Percentiles rank a stretch among this genome's conserved stretches.
Conservation (phyloP, 164 flowering plant species). For the Vitis rupestris region DNA sequence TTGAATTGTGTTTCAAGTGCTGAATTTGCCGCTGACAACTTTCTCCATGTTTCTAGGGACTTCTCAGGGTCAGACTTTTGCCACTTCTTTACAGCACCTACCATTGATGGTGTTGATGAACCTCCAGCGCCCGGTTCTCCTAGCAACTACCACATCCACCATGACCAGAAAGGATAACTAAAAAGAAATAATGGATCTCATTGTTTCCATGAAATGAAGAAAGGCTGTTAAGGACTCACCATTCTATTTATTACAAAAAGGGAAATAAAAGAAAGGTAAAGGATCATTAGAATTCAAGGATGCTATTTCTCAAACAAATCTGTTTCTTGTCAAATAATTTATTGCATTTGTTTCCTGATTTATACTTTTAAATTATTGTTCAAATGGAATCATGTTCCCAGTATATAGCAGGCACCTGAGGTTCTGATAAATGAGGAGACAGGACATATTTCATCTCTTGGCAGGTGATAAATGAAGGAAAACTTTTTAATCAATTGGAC, state of each 20-base stretch:
- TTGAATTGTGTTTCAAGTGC: slow-evolving; percentile 65
- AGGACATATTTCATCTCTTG: background rate
- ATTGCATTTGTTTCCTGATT: background rate
- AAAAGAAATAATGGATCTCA: slow-evolving; percentile 1
- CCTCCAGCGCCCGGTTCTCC: slow-evolving; percentile 99
- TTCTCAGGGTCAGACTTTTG: slow-evolving; percentile 80
- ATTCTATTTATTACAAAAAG: background rate
- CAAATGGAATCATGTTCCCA: background rate
- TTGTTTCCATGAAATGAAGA: background rate
- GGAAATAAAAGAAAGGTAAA: background rate
- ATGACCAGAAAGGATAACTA: slow-evolving; percentile 4
- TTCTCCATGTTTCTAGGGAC: slow-evolving; percentile 67
- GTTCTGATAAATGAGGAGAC: background rate
- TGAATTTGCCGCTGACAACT: slow-evolving; percentile 75
- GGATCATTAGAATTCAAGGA: background rate
- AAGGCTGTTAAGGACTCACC: background rate
- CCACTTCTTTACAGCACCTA: slow-evolving; percentile 97
- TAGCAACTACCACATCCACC: slow-evolving; percentile 51
- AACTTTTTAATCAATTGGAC: background rate
- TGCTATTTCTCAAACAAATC: background rate
- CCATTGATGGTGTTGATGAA: slow-evolving; percentile 99
- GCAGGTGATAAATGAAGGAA: background rate
- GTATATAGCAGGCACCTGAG: background rate
- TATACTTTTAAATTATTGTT: background rate
- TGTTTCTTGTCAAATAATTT: background rate